Percentiles rank a stretch among this genome's conserved stretches.
These are phyloP conservation scores for Serpula lacrymans DNA, from an alignment of 768 basidiomycete genomes.

Conservation along the genomic window DNA sequence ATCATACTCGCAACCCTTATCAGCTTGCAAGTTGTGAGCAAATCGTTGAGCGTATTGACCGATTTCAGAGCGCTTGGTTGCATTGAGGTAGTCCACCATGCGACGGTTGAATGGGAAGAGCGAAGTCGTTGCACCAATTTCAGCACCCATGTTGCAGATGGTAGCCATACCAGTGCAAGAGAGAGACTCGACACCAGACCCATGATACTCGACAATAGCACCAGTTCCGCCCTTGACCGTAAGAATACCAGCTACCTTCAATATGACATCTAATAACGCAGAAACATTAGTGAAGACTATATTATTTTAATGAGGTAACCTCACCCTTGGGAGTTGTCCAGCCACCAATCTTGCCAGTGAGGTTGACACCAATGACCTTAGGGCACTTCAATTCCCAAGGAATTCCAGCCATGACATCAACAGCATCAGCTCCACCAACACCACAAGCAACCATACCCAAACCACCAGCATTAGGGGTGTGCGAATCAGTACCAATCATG, in stretches of 20 bases:
- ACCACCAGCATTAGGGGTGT: conserved; percentile 99
- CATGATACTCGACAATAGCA: conserved; percentile 96
- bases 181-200: conserved; percentile 91
- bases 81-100: conserved; percentile 90
- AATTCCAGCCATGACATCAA: conserved; percentile 97
- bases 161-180: conserved; percentile 99
- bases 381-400: conserved; percentile 99
- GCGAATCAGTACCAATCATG: conserved; percentile 99
- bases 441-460: conserved; percentile 99
- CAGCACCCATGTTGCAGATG: conserved; percentile 99
- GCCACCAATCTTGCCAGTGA: conserved; percentile 91
- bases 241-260: conserved; percentile 98
- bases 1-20: conserved; percentile 90
- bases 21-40: conserved; percentile 86
- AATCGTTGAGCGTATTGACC: conserved; percentile 88
- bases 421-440: conserved; percentile 98
- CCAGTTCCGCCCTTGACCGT: conserved; percentile 99
- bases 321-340: conserved; percentile 98
- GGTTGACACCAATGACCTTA: conserved; percentile 97
- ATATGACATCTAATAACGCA: conserved; percentile 75
- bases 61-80: conserved; percentile 89
- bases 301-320: conserved; percentile 9
- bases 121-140: conserved; percentile 98
- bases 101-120: conserved; percentile 98
- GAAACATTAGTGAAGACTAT: conserved; percentile 8